Evolutionary conservation across 352 stramenopile species (phyloP), one percentile per base, ranked within the genome.

Genomic region (Elongisporangium prolatum): DNA sequence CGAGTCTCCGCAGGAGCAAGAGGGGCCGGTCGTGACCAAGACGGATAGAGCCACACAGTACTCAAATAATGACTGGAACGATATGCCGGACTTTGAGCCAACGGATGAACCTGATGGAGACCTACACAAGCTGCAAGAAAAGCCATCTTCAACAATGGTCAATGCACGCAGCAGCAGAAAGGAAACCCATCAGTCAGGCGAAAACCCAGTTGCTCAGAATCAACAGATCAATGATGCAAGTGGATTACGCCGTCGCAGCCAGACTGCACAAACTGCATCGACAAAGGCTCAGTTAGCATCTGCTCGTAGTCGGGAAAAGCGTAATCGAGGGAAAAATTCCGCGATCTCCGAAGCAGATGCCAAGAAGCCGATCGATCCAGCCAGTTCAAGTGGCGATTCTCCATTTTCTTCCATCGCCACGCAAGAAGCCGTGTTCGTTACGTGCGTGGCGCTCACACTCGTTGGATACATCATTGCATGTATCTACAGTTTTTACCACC

Each of bases 401-500:
- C 5, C 6, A 25, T 21, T 18, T 11, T 16, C 13, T 13, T 24
- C 1, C 20, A 54, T 17, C 24, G 38, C 2, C 11, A 25, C 22
- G 4, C 37, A 25, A 48, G 16, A 63, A 51, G 13, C 18, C 40
- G 16, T 38, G 0, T 65, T 77, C 2, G 67, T 78, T 0, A 47
- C 52, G 1, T 57, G 58, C 21, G 69, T 81, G 13, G 55, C 69
- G 1, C 20, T 63, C 3, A 58, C 67, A 34, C 48, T 88, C 3
- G 16, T 70, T 3, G 55, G 53, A n/a, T 88, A 88, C 54, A 58
- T 78, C 0, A 11, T 72, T 50, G 75, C 69, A 17, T 73, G 69
- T 40, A 34, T 73, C 16, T 81, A 76, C 64, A 75, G 74, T 18
- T 78, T 67, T 52, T 72, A 72, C 21, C 56, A 79, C 38, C 78